These are phyloP conservation scores for Neofusicoccum laricinum DNA, from an alignment of 2,329 filamentous ascomycete species.

Conservation along the genomic window DNA sequence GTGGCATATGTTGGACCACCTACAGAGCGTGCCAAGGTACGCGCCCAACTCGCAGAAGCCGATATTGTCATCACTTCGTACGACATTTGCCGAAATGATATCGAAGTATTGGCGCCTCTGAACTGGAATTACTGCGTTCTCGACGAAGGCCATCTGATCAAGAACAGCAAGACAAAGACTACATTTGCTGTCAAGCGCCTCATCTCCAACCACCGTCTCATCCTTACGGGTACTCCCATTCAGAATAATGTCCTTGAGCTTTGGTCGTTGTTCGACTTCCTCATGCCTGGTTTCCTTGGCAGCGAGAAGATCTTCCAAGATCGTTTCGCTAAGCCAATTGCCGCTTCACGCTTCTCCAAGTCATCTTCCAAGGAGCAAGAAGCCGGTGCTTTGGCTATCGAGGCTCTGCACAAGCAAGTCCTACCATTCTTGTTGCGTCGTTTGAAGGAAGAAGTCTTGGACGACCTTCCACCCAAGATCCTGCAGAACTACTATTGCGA, in stretches of 20 bases:
- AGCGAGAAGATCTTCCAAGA: constrained; percentile 97
- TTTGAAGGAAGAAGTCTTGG: constrained; percentile 94
- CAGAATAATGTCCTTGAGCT: constrained; percentile 97
- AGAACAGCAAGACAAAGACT: constrained; percentile 97
- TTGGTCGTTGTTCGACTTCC: constrained; percentile 97
- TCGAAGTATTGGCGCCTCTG: constrained; percentile 76
- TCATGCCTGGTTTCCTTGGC: constrained; percentile 97
- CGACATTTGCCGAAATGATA: constrained; percentile 94
- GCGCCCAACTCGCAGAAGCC: constrained; percentile 67
- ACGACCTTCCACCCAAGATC: constrained; percentile 96
- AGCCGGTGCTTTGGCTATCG: constrained; percentile 90
- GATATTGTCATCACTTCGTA: constrained; percentile 98
- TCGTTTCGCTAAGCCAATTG: constrained; percentile 91
- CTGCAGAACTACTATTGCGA: constrained; percentile 99
- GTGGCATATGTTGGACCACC: constrained; percentile 91
- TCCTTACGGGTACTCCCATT: constrained; percentile 94
- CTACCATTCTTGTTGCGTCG: constrained; percentile 92
- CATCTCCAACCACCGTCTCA: constrained; percentile 87
- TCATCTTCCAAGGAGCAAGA: constrained; percentile 98
- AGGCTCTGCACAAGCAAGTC: constrained; percentile 98
- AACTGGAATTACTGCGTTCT: constrained; percentile 98
- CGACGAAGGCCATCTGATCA: constrained; percentile 97
- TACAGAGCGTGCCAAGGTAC: constrained; percentile 70
- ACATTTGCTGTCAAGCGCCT: constrained; percentile 89
- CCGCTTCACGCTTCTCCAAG: constrained; percentile 91